phyloP scores from a whole-genome alignment of 129 eudicot genomes.

The carrot (Daucus carota) region DNA sequence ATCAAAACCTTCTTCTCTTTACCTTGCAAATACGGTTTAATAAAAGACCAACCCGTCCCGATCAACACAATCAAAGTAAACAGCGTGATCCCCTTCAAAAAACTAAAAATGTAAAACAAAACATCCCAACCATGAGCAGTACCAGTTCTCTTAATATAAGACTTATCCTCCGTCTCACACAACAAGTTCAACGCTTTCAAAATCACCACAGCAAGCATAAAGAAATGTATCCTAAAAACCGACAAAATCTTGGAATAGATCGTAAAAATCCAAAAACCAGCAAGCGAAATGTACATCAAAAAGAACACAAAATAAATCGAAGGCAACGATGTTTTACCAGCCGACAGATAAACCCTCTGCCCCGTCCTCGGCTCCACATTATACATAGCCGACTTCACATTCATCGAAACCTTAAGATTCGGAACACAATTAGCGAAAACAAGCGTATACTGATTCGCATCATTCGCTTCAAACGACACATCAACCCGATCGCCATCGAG shows the following conservation, averaged over 20 bases:
- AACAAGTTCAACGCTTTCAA: slow-evolving; percentile 37
- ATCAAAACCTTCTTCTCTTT: slow-evolving; percentile 45
- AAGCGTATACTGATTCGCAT: slow-evolving; percentile 33
- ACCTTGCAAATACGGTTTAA: slow-evolving; percentile 47
- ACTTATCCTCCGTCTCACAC: slow-evolving; percentile 50
- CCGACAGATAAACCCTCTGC: slow-evolving; percentile 39
- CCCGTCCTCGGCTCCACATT: slow-evolving; percentile 22
- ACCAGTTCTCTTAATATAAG: slow-evolving; percentile 36
- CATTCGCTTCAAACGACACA: slow-evolving; percentile 20
- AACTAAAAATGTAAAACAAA: slow-evolving; percentile 45
- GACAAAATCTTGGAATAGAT: slow-evolving; percentile 22
- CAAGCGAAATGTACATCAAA: slow-evolving; percentile 21
- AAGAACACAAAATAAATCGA: slow-evolving; percentile 34
- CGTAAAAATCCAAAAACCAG: slow-evolving; percentile 29
- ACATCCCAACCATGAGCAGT: slow-evolving; percentile 58
- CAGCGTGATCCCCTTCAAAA: slow-evolving; percentile 40
- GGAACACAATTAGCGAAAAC: slow-evolving; percentile 42
- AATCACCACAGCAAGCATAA: slow-evolving; percentile 35
- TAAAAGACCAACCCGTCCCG: slow-evolving; percentile 55
- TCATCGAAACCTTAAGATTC: slow-evolving; percentile 26
- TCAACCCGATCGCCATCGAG: slow-evolving; percentile 15
- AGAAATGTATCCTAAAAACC: slow-evolving; percentile 34
- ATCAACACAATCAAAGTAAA: slow-evolving; percentile 50
- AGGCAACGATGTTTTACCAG: slow-evolving; percentile 43
- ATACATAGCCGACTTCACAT: slow-evolving; percentile 38